phyloP scores from a whole-genome alignment of 768 basidiomycete species.

The Lactarius sp. region DNA sequence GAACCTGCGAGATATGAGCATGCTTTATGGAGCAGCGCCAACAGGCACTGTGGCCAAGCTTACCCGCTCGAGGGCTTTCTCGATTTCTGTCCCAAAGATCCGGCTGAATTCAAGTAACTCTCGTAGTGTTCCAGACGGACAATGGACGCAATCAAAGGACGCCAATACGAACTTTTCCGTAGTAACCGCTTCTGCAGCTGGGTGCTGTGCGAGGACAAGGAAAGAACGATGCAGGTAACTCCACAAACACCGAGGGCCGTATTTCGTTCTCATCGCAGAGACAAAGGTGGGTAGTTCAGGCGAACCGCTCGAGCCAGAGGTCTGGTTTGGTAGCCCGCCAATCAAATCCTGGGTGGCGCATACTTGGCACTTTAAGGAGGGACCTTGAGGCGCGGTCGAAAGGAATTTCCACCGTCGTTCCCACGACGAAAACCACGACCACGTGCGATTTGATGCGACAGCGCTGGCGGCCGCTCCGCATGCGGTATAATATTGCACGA shows the following conservation, averaged over 20 bases:
- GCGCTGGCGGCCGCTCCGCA: constrained; percentile 2
- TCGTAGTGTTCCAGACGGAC: not conserved
- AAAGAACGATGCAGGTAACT: not conserved
- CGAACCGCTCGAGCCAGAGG: too few relatives aligned
- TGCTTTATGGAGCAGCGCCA: not conserved
- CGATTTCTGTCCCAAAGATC: not conserved
- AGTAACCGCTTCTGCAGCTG: not conserved
- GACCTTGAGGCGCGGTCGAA: too few relatives aligned
- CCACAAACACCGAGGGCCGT: not conserved
- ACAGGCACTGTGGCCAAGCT: not conserved
- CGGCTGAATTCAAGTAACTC: not conserved
- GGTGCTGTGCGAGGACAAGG: constrained; percentile 1
- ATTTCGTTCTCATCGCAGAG: not conserved
- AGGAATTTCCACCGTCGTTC: not conserved
- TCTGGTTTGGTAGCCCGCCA: too few relatives aligned
- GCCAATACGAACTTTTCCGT: not conserved
- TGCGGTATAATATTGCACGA: constrained; percentile 2
- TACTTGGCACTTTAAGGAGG: too few relatives aligned
- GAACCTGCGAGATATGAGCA: not conserved
- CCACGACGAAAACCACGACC: not conserved
- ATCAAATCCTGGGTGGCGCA: not conserved
- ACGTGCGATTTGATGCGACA: not conserved
- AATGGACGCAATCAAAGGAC: not conserved
- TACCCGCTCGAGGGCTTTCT: not conserved
- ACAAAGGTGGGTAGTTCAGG: too few relatives aligned